These are phyloP conservation scores for Rhodosporidiobolus sp. DNA, from an alignment of 768 basidiomycete genomes.

Conservation along the genomic window DNA sequence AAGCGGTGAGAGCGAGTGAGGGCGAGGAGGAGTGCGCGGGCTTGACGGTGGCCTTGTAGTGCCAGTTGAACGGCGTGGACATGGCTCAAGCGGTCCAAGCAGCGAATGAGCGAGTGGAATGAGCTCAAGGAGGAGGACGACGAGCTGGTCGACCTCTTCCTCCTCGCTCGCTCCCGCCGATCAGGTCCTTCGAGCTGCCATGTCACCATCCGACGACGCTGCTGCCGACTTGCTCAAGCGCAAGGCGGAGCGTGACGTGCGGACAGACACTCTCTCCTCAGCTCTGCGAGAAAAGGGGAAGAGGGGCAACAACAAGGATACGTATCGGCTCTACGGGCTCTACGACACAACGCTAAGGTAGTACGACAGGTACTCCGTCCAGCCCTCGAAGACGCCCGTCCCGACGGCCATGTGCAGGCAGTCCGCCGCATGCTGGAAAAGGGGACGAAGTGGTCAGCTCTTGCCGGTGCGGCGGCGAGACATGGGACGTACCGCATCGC, in stretches of 20 bases:
- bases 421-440: neutral
- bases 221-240: conserved; percentile 29
- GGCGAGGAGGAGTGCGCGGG: neutral
- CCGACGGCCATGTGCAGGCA: conserved; percentile 4
- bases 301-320: no score
- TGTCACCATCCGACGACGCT: neutral
- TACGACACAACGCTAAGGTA: neutral
- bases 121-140: no score
- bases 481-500: neutral
- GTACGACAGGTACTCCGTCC: neutral
- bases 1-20: neutral
- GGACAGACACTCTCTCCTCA: no score
- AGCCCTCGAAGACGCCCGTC: neutral
- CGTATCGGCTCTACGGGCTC: no score
- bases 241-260: no score
- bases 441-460: neutral
- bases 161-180: neutral
- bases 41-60: neutral
- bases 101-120: neutral
- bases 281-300: no score
- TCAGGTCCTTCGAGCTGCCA: no score
- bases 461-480: neutral
- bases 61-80: neutral
- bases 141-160: neutral
- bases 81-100: neutral